Conservation (phyloP, 2,329 filamentous ascomycete species). For the Aspergillus terreus region DNA sequence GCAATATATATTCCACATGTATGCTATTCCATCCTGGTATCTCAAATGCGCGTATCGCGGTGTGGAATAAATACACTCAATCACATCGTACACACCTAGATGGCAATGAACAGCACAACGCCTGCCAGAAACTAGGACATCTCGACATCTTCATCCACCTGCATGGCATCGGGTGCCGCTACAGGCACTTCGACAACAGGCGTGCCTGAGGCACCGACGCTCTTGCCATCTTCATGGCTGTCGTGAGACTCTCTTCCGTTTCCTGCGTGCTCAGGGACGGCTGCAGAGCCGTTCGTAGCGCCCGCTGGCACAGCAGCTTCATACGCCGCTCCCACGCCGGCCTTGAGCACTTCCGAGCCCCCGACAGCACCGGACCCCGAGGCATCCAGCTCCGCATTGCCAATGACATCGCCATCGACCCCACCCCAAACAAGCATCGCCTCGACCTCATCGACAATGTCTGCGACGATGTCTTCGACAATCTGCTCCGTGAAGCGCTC, state of each 20-base stretch:
- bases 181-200: slow-evolving; percentile 16
- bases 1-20: background rate
- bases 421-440: slow-evolving; percentile 61
- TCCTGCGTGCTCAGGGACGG: slow-evolving; percentile 15
- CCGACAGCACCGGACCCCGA: slow-evolving; percentile 25
- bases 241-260: slow-evolving; percentile 17
- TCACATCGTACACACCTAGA: background rate
- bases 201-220: slow-evolving; percentile 20
- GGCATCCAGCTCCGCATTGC: slow-evolving; percentile 23
- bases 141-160: slow-evolving; percentile 27
- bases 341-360: slow-evolving; percentile 30
- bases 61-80: background rate
- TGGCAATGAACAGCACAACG: no score
- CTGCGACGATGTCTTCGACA: slow-evolving; percentile 87
- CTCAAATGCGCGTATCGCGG: background rate
- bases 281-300: slow-evolving; percentile 1
- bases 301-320: slow-evolving; percentile 19
- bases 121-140: slow-evolving; percentile 20
- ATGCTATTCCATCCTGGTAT: background rate
- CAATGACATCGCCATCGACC: slow-evolving; percentile 31
- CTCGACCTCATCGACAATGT: slow-evolving; percentile 90
- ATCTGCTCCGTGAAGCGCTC: slow-evolving; percentile 91
- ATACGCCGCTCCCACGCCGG: slow-evolving; percentile 29
- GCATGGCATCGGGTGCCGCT: slow-evolving; percentile 12
- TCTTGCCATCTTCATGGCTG: slow-evolving; percentile 21